These are phyloP conservation scores for Aspergillus olivimuriae DNA, from an alignment of 495 filamentous ascomycete species.

Conservation along the genomic window DNA sequence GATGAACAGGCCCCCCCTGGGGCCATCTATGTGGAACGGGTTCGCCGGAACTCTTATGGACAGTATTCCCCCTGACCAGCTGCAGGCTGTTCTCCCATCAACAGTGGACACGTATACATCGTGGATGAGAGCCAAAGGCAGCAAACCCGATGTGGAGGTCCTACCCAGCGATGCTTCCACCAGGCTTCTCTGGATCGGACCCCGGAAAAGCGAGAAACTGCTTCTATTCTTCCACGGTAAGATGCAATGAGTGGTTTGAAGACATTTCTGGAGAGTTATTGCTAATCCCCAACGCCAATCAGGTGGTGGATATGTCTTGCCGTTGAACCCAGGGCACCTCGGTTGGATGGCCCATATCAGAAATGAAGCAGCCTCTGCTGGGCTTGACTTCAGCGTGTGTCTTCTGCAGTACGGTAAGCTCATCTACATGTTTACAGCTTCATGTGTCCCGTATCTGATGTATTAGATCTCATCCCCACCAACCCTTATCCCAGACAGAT, in stretches of 20 bases:
- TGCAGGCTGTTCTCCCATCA: conserved; percentile 13
- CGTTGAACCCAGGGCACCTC: conserved; percentile 14
- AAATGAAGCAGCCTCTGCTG: conserved; percentile 10
- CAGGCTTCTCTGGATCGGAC: conserved; percentile 12
- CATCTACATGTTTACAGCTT: not conserved
- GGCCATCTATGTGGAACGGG: conserved; percentile 12
- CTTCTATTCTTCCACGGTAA: conserved; percentile 19
- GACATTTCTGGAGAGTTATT: not conserved
- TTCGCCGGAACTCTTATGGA: conserved; percentile 15
- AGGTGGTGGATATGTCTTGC: conserved; percentile 23
- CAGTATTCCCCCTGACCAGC: conserved; percentile 7
- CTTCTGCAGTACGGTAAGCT: conserved; percentile 16
- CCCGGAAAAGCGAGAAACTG: conserved; percentile 8
- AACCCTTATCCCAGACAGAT: conserved; percentile 18
- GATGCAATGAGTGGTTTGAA: not conserved
- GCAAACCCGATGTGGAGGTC: conserved; percentile 2
- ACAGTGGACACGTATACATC: conserved; percentile 12
- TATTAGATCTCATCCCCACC: conserved; percentile 11
- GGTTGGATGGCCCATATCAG: conserved; percentile 18
- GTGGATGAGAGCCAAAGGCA: conserved; percentile 7
- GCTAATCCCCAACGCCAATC: not conserved
- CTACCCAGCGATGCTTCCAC: conserved; percentile 6
- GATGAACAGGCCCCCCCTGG: conserved; percentile 7
- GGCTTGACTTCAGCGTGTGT: conserved; percentile 13
- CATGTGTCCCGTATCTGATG: not conserved